Evolutionary conservation across 257 asterid species (phyloP), one percentile per base, ranked within the genome.

Genomic region (Salvia miltiorrhiza): DNA sequence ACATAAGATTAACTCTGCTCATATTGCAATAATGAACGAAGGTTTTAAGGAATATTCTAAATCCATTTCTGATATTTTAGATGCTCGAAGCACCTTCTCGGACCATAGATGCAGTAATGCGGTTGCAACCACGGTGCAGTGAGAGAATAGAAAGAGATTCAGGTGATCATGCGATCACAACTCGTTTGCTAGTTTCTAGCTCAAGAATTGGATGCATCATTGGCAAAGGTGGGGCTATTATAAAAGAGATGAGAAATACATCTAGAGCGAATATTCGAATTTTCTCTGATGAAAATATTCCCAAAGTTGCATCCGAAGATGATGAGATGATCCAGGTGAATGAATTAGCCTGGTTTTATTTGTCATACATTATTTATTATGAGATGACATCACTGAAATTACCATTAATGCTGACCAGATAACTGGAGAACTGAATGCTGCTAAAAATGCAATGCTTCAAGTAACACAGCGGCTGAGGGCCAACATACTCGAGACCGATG

Each of bases 321-420:
- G 95, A 90, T 20, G 97, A 81, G 79, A 79, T 93, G 92, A 93
- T 93, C 78, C 96, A 88, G 98, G 98, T 93, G 76, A 83, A 67
- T 49, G 40, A 76, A 56, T 52, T 14, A 59, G 41, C 47, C 65
- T 54, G 24, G 45, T 6, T 61, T n/a, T n/a, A n/a, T n/a, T n/a
- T n/a, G 10, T 24, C 20, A 23, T 57, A 28, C 14, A 13, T 41
- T 35, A 37, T 70, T 12, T 52, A 41, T 60, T 17, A 28, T 45
- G 57, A 55, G 60, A 75, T 55, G 43, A 30, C 45, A 64, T 19
- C 21, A 32, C 68, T 23, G 54, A 9, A 70, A 63, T 32, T 40
- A 28, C 53, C 49, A 23, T 73, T 14, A 13, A 50, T 75, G 76
- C 59, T 63, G 75, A 41, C 14, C 83, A 93, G 98, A 86, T 93